These are phyloP conservation scores for Trametes sp. DNA, from an alignment of 1,284 basidiomycete species.

Conservation along the genomic window DNA sequence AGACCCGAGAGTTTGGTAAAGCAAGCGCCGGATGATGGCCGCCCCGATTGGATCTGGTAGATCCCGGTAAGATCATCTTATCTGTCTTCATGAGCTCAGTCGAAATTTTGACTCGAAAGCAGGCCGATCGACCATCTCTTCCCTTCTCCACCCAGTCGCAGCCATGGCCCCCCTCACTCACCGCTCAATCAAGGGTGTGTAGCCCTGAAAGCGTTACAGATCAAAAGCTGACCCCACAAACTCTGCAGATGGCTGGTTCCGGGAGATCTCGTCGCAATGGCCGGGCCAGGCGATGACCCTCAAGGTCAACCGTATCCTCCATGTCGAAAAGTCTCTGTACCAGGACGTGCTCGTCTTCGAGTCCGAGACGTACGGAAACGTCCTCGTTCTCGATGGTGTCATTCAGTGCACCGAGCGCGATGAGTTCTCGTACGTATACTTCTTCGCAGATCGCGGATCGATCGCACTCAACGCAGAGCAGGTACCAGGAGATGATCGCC, in stretches of 20 bases:
- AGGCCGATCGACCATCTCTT: too few species aligned
- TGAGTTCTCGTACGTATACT: slow-evolving; percentile 89
- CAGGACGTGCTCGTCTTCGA: slow-evolving; percentile 98
- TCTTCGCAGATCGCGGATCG: slow-evolving; percentile 1
- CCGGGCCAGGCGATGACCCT: slow-evolving; percentile 96
- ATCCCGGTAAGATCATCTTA: slow-evolving; percentile 17
- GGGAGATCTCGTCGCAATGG: slow-evolving; percentile 97
- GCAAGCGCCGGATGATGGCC: background rate
- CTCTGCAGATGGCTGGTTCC: slow-evolving; percentile 92
- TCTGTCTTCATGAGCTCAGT: slow-evolving; percentile 12
- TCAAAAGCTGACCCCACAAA: background rate
- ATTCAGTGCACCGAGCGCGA: slow-evolving; percentile 98
- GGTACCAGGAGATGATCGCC: slow-evolving; percentile 99
- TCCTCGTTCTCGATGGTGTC: slow-evolving; percentile 94
- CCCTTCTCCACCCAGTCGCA: slow-evolving; percentile 5
- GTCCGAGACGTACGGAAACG: slow-evolving; percentile 95
- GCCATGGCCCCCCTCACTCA: slow-evolving; percentile 49
- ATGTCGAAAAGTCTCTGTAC: slow-evolving; percentile 92
- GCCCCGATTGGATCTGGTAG: background rate
- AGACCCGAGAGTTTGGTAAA: background rate
- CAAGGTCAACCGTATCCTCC: slow-evolving; percentile 95
- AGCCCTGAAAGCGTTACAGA: background rate
- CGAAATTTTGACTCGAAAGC: slow-evolving; percentile 27
- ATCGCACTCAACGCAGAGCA: slow-evolving; percentile 40
- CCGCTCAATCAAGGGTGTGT: slow-evolving; percentile 47